Evolutionary conservation across 2,329 filamentous ascomycete genomes (phyloP), one percentile per base, ranked within the genome.

Genomic region (Aspergillus fumigatus): DNA sequence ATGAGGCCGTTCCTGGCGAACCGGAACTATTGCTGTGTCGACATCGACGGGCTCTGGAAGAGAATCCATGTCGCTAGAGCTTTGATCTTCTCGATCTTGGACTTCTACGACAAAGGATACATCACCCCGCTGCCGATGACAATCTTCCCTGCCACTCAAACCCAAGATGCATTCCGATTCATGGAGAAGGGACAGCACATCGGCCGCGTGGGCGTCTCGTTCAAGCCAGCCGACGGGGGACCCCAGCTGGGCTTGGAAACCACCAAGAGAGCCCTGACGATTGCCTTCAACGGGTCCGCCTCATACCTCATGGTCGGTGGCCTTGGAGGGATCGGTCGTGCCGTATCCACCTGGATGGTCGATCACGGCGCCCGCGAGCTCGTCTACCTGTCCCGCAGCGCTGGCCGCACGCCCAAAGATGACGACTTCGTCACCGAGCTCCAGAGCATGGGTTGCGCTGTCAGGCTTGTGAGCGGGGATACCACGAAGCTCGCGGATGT

Each of bases 1-100:
- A 63, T 67, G 64, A 51, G 55, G 9, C 35, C 51, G 2, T 66
- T 67, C 26, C 43, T 48, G n/a, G 52, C 21, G 0, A 64, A 64
- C 26, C 48, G 58, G 2, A 54, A 54, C 1, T 65, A 59, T 48
- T 32, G 29, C 14, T 32, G 29, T 32, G 27, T 53, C 14, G 54
- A 59, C 2, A 50, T 63, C n/a, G 62, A 63, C 5, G 29, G 29
- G 4, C 29, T 40, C 26, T 63, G 26, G 47, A 41, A 19, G 23
- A 51, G 35, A 17, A 54, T n/a, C 17, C 27, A 38, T 19, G 47
- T 38, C 11, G 35, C 19, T 23, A 48, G 14, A 23, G 27, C 27
- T 29, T 32, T 48, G 49, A 51, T 50, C 43, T 45, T 45, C 21
- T 52, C 17, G 17, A 45, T 17, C 55, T 54, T 48, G 51, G 56